phyloP scores from a whole-genome alignment of 2,329 filamentous ascomycete genomes.

The Drechslera avenae region DNA sequence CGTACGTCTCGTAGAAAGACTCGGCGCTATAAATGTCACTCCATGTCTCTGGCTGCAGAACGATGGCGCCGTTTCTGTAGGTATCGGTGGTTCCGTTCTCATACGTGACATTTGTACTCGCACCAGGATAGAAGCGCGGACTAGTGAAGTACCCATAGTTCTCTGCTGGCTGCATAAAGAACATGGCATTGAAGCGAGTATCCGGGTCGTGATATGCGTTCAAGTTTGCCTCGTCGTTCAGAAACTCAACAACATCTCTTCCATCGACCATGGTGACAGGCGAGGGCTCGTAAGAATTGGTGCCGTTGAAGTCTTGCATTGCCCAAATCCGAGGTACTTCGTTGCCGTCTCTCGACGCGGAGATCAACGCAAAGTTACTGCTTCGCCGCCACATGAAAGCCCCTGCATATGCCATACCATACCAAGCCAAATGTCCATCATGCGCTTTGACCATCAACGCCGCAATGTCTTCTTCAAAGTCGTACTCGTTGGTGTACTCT shows the following conservation, averaged over 20 bases:
- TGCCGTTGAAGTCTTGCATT: constrained; percentile 40
- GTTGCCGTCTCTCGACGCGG: constrained; percentile 38
- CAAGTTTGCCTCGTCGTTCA: constrained; percentile 39
- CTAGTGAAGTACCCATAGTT: constrained; percentile 39
- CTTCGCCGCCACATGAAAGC: constrained; percentile 44
- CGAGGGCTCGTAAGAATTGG: constrained; percentile 37
- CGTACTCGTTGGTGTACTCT: constrained; percentile 49
- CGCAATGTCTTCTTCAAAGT: constrained; percentile 49
- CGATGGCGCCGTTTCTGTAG: constrained; percentile 39
- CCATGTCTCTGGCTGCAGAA: constrained; percentile 36
- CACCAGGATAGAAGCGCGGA: constrained; percentile 42
- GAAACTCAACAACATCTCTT: constrained; percentile 40
- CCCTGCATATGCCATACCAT: constrained; percentile 44
- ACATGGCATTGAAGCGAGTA: constrained; percentile 48
- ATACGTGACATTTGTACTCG: constrained; percentile 38
- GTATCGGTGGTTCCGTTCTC: constrained; percentile 44
- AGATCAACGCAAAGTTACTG: constrained; percentile 37
- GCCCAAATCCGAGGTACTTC: constrained; percentile 40
- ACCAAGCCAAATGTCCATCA: constrained; percentile 45
- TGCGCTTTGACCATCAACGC: constrained; percentile 39
- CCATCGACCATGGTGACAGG: constrained; percentile 48
- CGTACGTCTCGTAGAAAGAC: constrained; percentile 49
- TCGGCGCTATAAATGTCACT: constrained; percentile 41
- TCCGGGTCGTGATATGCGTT: constrained; percentile 50
- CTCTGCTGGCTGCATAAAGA: constrained; percentile 43